These are phyloP conservation scores for Oropetium thomaeum DNA, from an alignment of 176 grass and related monocot genomes.

Conservation along the genomic window DNA sequence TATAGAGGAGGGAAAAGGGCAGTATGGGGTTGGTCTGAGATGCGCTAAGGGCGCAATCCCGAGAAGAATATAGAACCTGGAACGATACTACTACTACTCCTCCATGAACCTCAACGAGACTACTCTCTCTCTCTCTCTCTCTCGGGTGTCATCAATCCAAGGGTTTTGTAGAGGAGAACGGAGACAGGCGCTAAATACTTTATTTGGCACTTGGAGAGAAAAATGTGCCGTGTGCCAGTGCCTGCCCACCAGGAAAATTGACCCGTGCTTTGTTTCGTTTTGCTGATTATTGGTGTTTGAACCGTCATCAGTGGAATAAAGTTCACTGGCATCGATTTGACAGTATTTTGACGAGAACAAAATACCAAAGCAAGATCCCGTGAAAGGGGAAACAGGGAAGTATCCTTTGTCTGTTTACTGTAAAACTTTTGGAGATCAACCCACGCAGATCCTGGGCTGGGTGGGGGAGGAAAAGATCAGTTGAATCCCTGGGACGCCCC, in stretches of 20 bases:
- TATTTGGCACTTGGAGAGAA: conserved; percentile 34
- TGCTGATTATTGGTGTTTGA: not conserved
- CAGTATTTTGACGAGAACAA: not conserved
- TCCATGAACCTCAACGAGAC: not conserved
- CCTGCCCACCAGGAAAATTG: conserved; percentile 15
- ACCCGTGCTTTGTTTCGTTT: conserved; percentile 2
- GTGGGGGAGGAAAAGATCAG: not conserved
- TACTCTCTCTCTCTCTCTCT: not conserved
- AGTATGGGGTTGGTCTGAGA: not conserved
- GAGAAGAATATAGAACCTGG: not conserved
- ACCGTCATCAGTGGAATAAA: conserved; percentile 22
- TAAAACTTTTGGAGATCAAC: not conserved
- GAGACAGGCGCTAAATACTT: conserved; percentile 45
- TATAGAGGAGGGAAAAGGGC: conserved; percentile 29
- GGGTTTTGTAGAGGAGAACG: conserved; percentile 41
- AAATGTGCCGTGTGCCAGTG: conserved; percentile 12
- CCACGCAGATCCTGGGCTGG: not conserved
- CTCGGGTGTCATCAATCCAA: not conserved
- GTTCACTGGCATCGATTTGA: not conserved
- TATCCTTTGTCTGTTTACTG: not conserved
- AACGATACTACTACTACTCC: not conserved
- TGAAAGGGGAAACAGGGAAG: not conserved
- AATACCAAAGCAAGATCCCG: conserved; percentile 19
- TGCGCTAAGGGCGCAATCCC: not conserved
- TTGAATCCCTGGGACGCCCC: not conserved